phyloP scores from a whole-genome alignment of 345 rosid genomes.

The Moricandia moricandioides region DNA sequence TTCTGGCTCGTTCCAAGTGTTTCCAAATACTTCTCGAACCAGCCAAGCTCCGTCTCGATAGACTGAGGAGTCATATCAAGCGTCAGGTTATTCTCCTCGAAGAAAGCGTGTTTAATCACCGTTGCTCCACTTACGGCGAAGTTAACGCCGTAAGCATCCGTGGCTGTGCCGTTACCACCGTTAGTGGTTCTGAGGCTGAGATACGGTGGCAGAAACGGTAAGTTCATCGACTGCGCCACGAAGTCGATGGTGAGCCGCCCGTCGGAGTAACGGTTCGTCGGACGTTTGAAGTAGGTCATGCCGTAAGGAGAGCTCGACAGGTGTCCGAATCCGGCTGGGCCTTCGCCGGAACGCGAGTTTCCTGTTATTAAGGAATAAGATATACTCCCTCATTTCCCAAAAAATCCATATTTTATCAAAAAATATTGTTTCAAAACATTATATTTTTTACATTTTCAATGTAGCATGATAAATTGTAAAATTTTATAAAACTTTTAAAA shows the following conservation, averaged over 20 bases:
- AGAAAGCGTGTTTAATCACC: conserved; percentile 68
- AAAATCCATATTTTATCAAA: no score
- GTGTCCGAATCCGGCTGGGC: conserved; percentile 75
- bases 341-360: conserved; percentile 60
- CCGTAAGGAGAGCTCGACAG: conserved; percentile 79
- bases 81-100: conserved; percentile 64
- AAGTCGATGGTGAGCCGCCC: conserved; percentile 88
- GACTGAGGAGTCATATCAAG: conserved; percentile 71
- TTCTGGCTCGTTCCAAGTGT: conserved; percentile 47
- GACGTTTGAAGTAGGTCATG: conserved; percentile 66
- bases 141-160: conserved; percentile 51
- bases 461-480: no score
- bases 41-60: conserved; percentile 58
- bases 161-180: conserved; percentile 22
- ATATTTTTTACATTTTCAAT: no score
- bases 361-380: no score
- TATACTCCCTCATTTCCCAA: no score
- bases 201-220: conserved; percentile 78
- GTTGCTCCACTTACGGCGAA: conserved; percentile 94
- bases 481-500: no score
- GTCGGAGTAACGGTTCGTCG: conserved; percentile 87
- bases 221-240: conserved; percentile 55
- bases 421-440: no score
- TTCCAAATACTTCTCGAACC: conserved; percentile 59
- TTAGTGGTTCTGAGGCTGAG: conserved; percentile 29